These are phyloP conservation scores for Phylloboletellus chloephorus DNA, from an alignment of 1,284 basidiomycete genomes.

Conservation along the genomic window DNA sequence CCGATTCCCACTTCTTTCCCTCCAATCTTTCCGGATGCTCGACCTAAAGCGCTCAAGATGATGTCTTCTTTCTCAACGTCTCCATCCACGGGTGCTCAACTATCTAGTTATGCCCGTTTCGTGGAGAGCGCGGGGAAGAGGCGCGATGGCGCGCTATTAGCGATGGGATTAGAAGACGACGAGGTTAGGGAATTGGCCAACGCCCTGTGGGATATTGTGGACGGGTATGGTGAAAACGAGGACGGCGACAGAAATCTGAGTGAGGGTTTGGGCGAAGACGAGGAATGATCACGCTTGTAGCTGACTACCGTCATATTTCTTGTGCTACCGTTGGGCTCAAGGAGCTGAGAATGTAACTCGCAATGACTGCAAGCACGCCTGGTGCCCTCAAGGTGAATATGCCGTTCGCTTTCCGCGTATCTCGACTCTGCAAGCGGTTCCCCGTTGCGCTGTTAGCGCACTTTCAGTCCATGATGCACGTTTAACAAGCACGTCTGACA, in stretches of 20 bases:
- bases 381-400: too few relatives aligned
- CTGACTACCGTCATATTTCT: too few relatives aligned
- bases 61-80: conserved; percentile 26
- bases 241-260: conserved; percentile 14
- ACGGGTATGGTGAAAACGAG: conserved; percentile 37
- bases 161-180: conserved; percentile 40
- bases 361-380: too few relatives aligned
- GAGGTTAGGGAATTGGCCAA: conserved; percentile 47
- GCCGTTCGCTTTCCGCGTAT: too few relatives aligned
- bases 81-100: conserved; percentile 31
- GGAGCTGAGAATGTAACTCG: too few relatives aligned
- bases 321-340: too few relatives aligned
- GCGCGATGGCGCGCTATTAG: conserved; percentile 21
- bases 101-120: conserved; percentile 42
- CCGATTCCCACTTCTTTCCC: conserved; percentile 52
- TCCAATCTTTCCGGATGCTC: conserved; percentile 30
- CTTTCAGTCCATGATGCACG: too few relatives aligned
- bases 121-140: conserved; percentile 35
- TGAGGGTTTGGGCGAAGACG: conserved; percentile 27
- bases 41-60: conserved; percentile 22
- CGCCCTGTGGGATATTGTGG: conserved; percentile 48
- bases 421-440: too few relatives aligned
- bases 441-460: too few relatives aligned
- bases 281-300: too few relatives aligned
- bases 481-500: too few relatives aligned